Conservation (phyloP, 2,329 filamentous ascomycete species). For the Exserohilum turcica region DNA sequence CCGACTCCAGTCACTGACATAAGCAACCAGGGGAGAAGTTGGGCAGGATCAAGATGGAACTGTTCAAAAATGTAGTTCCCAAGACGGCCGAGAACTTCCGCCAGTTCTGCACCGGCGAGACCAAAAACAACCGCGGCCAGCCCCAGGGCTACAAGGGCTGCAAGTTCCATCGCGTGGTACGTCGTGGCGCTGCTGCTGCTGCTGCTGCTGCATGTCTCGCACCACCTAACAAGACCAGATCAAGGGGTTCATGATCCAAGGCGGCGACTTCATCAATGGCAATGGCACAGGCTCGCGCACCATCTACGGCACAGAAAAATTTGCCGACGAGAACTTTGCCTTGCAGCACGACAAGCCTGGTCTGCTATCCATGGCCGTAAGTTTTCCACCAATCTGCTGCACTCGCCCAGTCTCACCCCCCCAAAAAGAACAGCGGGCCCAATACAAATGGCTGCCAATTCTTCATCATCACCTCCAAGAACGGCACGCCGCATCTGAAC, state of each 20-base stretch:
- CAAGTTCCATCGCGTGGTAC: slow-evolving; percentile 91
- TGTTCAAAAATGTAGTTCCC: slow-evolving; percentile 83
- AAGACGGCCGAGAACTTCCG: slow-evolving; percentile 96
- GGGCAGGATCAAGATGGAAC: slow-evolving; percentile 57
- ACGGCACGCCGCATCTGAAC: slow-evolving; percentile 81
- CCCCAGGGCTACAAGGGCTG: slow-evolving; percentile 93
- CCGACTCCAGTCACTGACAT: slow-evolving; percentile 27
- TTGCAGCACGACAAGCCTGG: slow-evolving; percentile 79
- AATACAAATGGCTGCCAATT: slow-evolving; percentile 96
- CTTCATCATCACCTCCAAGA: slow-evolving; percentile 83
- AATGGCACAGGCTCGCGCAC: slow-evolving; percentile 87
- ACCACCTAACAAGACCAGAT: slow-evolving; percentile 62
- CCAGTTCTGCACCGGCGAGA: slow-evolving; percentile 94
- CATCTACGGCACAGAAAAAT: slow-evolving; percentile 84
- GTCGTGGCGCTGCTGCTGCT: slow-evolving; percentile 39
- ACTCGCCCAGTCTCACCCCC: not conserved
- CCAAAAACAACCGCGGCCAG: slow-evolving; percentile 74
- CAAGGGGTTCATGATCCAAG: slow-evolving; percentile 96
- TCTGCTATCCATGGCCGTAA: slow-evolving; percentile 81
- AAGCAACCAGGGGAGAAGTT: slow-evolving; percentile 41
- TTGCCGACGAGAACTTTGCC: slow-evolving; percentile 88
- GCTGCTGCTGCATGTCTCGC: not conserved
- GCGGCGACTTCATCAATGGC: slow-evolving; percentile 91
- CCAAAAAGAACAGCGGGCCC: slow-evolving; percentile 82
- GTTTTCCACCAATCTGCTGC: not conserved